Base-by-base conservation (phyloP, 2,329 filamentous ascomycete species). In the Sarocladium oryzae region DNA sequence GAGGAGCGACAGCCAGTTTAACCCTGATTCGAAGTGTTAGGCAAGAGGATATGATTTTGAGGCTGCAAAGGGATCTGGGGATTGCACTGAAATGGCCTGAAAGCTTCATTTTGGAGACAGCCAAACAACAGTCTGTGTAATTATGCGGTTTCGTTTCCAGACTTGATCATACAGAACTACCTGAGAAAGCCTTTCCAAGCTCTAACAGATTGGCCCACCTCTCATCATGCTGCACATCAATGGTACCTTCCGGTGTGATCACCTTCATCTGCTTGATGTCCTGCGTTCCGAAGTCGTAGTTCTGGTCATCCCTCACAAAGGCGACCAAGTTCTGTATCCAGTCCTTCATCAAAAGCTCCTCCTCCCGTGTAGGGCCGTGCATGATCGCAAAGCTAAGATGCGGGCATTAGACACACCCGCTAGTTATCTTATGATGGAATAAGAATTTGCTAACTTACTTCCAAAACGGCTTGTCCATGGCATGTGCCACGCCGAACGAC, bases 391-490 rank as follows among this genome's bases (percentile, higher is more conserved):
- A 73, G 50, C 70, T 58, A 23, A 16, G 16, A 23, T 7, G 7
- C 16, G 21, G 7, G 8, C 9, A 20, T 20, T 20, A 8, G 50
- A 43, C 32, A 7, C n/a, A 10, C 1, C n/a, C 3, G 32, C n/a
- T 2, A 9, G 7, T 16, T 16, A 5, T 11, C 33, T 15, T 1
- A 7, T 20, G 28, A 30, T 7, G 13, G 13, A 30, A 30, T 7
- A 13, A 30, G 13, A 30, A 30, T 7, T 7, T 30, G 28, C 28
- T 32, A 1, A 60, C 66, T 60, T 51, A 72, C 68, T 71, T 72
- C 69, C 69, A 72, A 24, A 72, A 63, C 0, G 69, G 67, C 41
- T 64, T 66, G 33, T 72, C 69, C 69, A 70, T 72, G 4, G 67
- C 66, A 54, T 73, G 69, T 0, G 61, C 58, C 1, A 68, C 64